Evolutionary conservation across 2,329 filamentous ascomycete species (phyloP), one percentile per base, ranked within the genome.

Genomic region (Elsinoe ampelina): DNA sequence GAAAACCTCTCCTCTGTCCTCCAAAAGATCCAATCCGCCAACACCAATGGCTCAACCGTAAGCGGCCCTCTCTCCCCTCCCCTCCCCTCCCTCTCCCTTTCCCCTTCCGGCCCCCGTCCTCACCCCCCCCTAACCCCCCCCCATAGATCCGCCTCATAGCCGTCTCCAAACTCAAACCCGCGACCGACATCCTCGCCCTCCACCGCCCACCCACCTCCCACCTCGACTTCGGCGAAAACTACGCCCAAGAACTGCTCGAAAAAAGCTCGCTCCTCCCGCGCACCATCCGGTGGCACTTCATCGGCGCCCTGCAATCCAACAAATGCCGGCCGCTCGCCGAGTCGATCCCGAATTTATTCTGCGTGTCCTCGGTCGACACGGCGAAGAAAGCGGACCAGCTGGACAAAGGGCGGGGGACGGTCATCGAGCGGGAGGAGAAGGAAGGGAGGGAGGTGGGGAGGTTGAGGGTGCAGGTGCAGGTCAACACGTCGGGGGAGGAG

Each of bases 131-230:
- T 45, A 17, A 17, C 19, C 5, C 19, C 17, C 11, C 26, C 36
- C 12, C 35, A 50, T 63, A 89, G 84, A 81, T 92, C 61, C 85
- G 93, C 47, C 80, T 98, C 38, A 90, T 98, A 41, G 92, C 93
- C 26, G 93, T 98, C 51, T 96, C 91, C 39, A 98, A 98, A 73
- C 79, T 96, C 63, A 97, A 98, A 74, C 92, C 93, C 12, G 89
- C 85, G 58, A 87, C 87, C 65, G 93, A 98, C 70, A 87, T 98
- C 65, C 78, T 95, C 57, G 86, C 90, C 30, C 81, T 98, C 1
- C 86, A 95, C 73, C 77, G 80, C 64, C 76, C 64, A 3, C 58
- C 65, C 8, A 43, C 63, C 20, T 59, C 79, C 1, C 87, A 91
- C 56, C 63, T 77, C 15, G 89, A 98, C 73, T 97, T 97, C 70